Evolutionary conservation across 202 grass and related monocot species (phyloP), one percentile per base, ranked within the genome.

Genomic region (Bolboschoenoplectus hybrid): DNA sequence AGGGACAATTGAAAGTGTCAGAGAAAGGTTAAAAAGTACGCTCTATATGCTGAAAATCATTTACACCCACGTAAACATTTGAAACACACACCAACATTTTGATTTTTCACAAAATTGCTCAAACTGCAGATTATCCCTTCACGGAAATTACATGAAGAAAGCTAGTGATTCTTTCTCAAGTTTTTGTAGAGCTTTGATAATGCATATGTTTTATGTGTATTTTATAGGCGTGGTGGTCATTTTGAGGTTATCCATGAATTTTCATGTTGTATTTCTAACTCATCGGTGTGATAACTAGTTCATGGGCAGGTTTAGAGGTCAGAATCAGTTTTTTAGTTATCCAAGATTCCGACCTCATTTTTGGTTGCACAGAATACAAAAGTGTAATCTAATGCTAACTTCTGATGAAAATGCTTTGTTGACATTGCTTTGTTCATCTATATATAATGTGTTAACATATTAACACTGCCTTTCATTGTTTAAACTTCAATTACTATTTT

Each of bases 361-460:
- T 84, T 41, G 5, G 46, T 43, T 68, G 65, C 82, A 84, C 35
- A 71, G 45, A 38, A 71, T 19, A 84, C 16, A 72, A 19, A 13
- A 16, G 38, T 84, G 64, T 71, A 84, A 72, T 84, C 65, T 84
- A 41, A 72, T 84, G 35, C 46, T 84, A 84, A 84, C 64, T 39
- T 71, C 3, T 52, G 34, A 84, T 84, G 65, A 72, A 26, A 69
- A 69, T 84, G 46, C 16, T 71, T 81, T 7, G 26, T 26, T 26
- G 26, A 26, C 26, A 43, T 63, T 82, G 1, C 43, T 47, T 51
- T 41, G 35, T 43, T 79, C 14, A 58, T 80, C 36, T 57, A 79
- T 38, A 16, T 57, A 79, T 38, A 16, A 80, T 58, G 17, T n/a
- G 52, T 56, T 79, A 60, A 12, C 12, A 60, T 76, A 26, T 57